Evolutionary conservation across 768 basidiomycete genomes (phyloP).

Genomic region (Amanita phalloides): DNA sequence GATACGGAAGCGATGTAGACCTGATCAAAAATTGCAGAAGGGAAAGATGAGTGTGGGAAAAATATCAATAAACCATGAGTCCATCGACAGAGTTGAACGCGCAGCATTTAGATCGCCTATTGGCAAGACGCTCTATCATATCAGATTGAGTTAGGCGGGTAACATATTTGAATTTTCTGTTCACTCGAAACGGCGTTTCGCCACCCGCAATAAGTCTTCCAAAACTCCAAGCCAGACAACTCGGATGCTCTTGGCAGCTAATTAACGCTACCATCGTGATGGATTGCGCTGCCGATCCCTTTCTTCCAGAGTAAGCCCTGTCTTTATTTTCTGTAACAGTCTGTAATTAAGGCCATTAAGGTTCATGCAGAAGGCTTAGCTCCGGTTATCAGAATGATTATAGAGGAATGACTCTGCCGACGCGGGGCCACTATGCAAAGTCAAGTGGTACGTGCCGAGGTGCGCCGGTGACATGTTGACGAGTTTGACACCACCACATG

Average conservation of each 20-base stretch:
- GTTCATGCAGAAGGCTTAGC: too few species aligned
- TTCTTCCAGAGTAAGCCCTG: too few species aligned
- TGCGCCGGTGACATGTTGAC: background rate
- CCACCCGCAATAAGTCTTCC: background rate
- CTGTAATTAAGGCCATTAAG: too few species aligned
- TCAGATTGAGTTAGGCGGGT: slow-evolving; percentile 57
- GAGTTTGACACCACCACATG: background rate
- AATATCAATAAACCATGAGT: slow-evolving; percentile 24
- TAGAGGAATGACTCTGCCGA: too few species aligned
- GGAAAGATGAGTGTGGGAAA: background rate
- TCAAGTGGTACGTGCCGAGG: too few species aligned
- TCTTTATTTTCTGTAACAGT: too few species aligned
- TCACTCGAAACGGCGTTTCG: background rate
- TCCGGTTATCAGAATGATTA: too few species aligned
- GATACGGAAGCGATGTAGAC: too few species aligned
- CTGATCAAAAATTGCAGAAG: background rate
- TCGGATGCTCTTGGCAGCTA: too few species aligned
- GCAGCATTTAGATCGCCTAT: slow-evolving; percentile 61
- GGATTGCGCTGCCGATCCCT: too few species aligned
- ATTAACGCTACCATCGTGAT: too few species aligned
- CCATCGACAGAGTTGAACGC: slow-evolving; percentile 79
- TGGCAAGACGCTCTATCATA: slow-evolving; percentile 42
- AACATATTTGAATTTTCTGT: background rate
- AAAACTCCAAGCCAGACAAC: background rate
- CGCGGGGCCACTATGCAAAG: too few species aligned